Evolutionary conservation across 768 basidiomycete genomes (phyloP).

Genomic region (Galerina sulciceps): DNA sequence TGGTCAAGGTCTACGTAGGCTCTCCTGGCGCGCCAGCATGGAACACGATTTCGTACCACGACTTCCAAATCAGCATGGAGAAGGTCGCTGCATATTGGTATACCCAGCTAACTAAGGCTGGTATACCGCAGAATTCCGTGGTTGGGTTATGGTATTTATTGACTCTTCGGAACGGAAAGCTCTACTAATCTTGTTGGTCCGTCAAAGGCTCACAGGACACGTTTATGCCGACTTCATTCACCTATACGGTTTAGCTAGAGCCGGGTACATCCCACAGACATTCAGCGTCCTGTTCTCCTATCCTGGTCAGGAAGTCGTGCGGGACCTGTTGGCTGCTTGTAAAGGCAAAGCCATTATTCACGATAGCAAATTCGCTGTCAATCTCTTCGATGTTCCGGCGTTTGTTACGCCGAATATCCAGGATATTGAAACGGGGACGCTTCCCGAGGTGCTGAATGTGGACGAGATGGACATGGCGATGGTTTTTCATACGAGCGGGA

Average conservation of each 20-base stretch:
- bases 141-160: slow-evolving; percentile 61
- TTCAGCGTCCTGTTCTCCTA: slow-evolving; percentile 60
- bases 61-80: slow-evolving; percentile 62
- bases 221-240: slow-evolving; percentile 64
- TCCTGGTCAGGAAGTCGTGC: slow-evolving; percentile 58
- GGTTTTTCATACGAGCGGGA: slow-evolving; percentile 72
- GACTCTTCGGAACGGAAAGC: background rate
- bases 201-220: slow-evolving; percentile 61
- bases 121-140: slow-evolving; percentile 51
- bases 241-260: slow-evolving; percentile 65
- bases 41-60: slow-evolving; percentile 30
- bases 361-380: slow-evolving; percentile 48
- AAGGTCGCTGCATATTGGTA: slow-evolving; percentile 60
- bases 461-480: slow-evolving; percentile 40
- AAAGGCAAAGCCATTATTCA: slow-evolving; percentile 60
- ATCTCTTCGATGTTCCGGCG: slow-evolving; percentile 18
- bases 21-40: slow-evolving; percentile 15
- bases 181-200: background rate
- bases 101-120: slow-evolving; percentile 40
- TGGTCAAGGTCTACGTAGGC: slow-evolving; percentile 12
- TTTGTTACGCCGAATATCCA: background rate
- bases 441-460: slow-evolving; percentile 42
- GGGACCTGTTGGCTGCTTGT: slow-evolving; percentile 60
- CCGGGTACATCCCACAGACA: slow-evolving; percentile 71
- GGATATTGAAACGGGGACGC: slow-evolving; percentile 9